Base-by-base conservation (phyloP, 2,329 filamentous ascomycete species). In the Pseudogymnoascus sp. region DNA sequence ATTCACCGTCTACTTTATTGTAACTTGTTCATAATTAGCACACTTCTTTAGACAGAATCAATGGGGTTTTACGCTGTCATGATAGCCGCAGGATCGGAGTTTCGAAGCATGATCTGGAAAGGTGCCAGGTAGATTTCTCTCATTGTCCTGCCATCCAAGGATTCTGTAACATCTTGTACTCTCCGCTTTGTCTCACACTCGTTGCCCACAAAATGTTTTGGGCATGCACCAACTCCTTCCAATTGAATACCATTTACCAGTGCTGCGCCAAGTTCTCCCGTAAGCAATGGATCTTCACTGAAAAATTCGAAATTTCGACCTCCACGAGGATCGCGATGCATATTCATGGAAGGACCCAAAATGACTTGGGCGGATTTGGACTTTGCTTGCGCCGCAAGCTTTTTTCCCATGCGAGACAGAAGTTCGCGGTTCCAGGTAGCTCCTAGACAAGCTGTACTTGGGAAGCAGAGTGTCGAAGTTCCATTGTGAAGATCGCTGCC, bases 161-260 rank as follows among this genome's bases (percentile, higher is more conserved):
- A 62, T 61, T 68, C 68, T 36, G 68, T 63, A 16, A 71, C 65
- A 60, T 61, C 30, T 65, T 67, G 63, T 70, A 73, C 12, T 64
- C 67, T 38, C 62, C 67, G 28, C n/a, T 61, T 63, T 4, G 68
- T 70, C 60, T 72, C 70, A 57, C 67, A 65, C 50, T 72, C 69
- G 62, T 72, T 72, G 22, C 65, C 70, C n/a, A 68, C 67, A 63
- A 70, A 71, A 58, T 72, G 70, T 59, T 72, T 72, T 25, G 69
- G 68, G 22, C 66, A 70, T 12, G 69, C 69, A 38, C 66, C 68
- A 41, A 72, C 67, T 7, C 69, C 69, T 59, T 65, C 67, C n/a
- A 62, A 64, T 60, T 72, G 69, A 33, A 70, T 67, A 12, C 20
- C 6, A n/a, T 43, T 43, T 25, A 43, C 39, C 12, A 22, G 65